Evolutionary conservation across 2,329 filamentous ascomycete genomes (phyloP), one percentile per base, ranked within the genome.

Genomic region (Ophiosphaerella herpotricha): DNA sequence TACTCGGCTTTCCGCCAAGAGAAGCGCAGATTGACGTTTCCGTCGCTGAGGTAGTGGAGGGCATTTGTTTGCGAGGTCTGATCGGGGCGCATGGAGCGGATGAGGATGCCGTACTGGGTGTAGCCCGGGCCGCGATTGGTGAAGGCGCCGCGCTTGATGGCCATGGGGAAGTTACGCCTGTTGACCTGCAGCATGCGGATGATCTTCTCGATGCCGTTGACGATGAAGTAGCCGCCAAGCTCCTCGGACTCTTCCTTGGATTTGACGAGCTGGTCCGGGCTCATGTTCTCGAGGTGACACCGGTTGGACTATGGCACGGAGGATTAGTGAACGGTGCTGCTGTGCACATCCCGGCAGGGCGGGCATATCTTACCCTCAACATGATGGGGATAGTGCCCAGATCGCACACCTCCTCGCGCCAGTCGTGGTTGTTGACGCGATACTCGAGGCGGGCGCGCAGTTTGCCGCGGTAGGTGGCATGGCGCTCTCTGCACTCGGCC

Each of bases 1-100:
- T 91, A 99, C 74, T 99, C 94, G 62, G 91, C 91, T 77, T 99
- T 99, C 61, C 92, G 84, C 93, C 93, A 99, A 6, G 93, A 97
- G 75, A 99, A 99, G 48, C 94, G 84, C 76, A 99, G 96, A 0
- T 91, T 97, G 64, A 97, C 87, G 73, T 97, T 97, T 58, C 94
- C 94, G 71, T 99, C 94, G 64, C 83, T 91, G 48, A 99, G 83
- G 74, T 97, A 99, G 76, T 99, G 94, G 41, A 99, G 82, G 31
- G 96, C 91, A 67, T 97, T 99, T 33, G 93, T 97, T 75, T 97
- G 93, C 26, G 92, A 97, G 7, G 93, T 97, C 76, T 99, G 91
- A 75, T 99, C 94, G n/a, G 92, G 92, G 50, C 94, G 86, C 47
- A 97, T 91, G 2, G 88, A 95, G 75, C 94, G 87, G 60, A 97